Base-by-base conservation (phyloP, 2,329 filamentous ascomycete genomes). In the Pyrenochaeta sp. region DNA sequence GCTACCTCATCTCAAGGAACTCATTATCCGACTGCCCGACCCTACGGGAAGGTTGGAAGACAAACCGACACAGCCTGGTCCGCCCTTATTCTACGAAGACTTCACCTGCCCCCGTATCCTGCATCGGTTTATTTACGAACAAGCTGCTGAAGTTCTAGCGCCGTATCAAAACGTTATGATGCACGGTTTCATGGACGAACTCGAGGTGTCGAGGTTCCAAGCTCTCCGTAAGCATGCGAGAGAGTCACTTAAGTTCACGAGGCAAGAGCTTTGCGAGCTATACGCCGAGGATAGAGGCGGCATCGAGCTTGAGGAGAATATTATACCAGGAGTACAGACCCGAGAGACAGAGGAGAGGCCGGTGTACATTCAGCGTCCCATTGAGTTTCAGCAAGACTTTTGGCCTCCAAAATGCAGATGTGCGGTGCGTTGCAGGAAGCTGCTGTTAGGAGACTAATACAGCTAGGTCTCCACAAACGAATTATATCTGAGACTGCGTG, bases 91-190 rank as follows among this genome's bases (percentile, higher is more conserved):
- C 19, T 61, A 73, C 39, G 28, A 58, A 0, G 48, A 61, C 0
- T 55, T 32, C 15, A 57, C 65, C 6, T 76, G 74, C 22, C 64
- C 69, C 0, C 65, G 73, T 2, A 51, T 52, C 0, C 39, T 75
- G 0, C 66, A 69, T 30, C 62, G 69, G 0, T 24, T 68, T 1
- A 70, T 75, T 6, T 75, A 71, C 27, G 71, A 73, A 52, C 59
- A 59, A 2, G 54, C 62, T 2, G 71, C 72, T 0, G 52, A 64
- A 7, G 61, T 55, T 0, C 34, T 74, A 3, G 66, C 63, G 0
- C 36, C 32, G 0, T 64, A 65, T 40, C 13, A 44, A 0, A 34
- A 44, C 1, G 56, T 72, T 15, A 55, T 19, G 0, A 43, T 73
- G 10, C 22, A 45, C 1, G 54, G 58, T 1, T 73, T 73, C 46